Evolutionary conservation across 805 yeast genomes (phyloP), one percentile per base, ranked within the genome.

Genomic region (Danielia oregonensis): DNA sequence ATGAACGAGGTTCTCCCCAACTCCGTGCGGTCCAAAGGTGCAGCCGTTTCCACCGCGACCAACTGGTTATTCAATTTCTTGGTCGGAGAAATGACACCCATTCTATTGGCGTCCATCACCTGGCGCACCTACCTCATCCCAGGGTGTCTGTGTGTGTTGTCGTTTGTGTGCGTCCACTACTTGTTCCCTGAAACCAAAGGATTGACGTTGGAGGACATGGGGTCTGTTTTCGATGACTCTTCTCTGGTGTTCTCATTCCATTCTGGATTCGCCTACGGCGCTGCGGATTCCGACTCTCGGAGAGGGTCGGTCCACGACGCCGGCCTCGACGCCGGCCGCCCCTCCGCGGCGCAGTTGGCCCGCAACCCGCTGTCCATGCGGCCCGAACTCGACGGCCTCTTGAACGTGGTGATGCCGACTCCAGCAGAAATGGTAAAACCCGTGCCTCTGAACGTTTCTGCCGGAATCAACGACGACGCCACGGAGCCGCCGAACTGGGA

Each of bases 11-110:
- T 89, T 31, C 72, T 88, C 35, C 96, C 96, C 0, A 74, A 85
- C 43, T 70, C 81, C 13, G 86, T 87, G 8, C 74, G 97, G 35
- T 86, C 95, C 3, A 84, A 87, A 49, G 95, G 96, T 39, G 94
- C 95, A 0, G 86, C 95, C 2, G 65, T 86, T 42, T 82, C 95
- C 0, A 88, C 96, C 1, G 95, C 96, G 2, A 76, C 95, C 4
- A 89, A 88, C 57, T 88, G 97, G 97, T 73, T 86, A 5, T 88
- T 86, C 66, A 88, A 88, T 61, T 89, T 87, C 68, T 63, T 89
- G 23, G 96, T 88, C 17, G 96, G 97, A 9, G 93, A 86, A 59
- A 75, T 84, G 76, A 86, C 95, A 0, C 97, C 97, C 2, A 75
- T 87, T 17, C 69, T 88, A 37, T 81, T 87, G 51, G 95, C 82